phyloP scores from a whole-genome alignment of 2,329 filamentous ascomycete genomes.

The Trematosphaeria pertusa region DNA sequence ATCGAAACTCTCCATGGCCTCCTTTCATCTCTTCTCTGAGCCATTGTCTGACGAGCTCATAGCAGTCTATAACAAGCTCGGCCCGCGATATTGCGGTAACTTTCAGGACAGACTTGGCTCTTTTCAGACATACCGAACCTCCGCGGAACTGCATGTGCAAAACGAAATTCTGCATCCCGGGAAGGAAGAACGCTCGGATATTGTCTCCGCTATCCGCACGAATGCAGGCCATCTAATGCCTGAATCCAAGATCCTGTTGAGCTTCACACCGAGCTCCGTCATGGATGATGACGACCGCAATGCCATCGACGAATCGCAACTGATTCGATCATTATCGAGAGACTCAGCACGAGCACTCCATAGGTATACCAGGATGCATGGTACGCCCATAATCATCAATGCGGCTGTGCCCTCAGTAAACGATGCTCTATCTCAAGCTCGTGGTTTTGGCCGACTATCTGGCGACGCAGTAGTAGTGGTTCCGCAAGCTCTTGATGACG shows the following conservation, averaged over 20 bases:
- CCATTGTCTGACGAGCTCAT: slow-evolving; percentile 89
- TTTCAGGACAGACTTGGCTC: slow-evolving; percentile 96
- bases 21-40: slow-evolving; percentile 87
- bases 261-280: slow-evolving; percentile 79
- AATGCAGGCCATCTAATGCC: slow-evolving; percentile 83
- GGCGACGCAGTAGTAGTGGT: slow-evolving; percentile 82
- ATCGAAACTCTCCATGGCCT: slow-evolving; percentile 88
- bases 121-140: slow-evolving; percentile 95
- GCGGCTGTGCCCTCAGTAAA: slow-evolving; percentile 86
- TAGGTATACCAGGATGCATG: slow-evolving; percentile 73
- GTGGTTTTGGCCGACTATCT: slow-evolving; percentile 82
- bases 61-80: slow-evolving; percentile 87
- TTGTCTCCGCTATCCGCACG: slow-evolving; percentile 83
- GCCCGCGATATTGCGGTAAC: slow-evolving; percentile 91
- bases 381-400: slow-evolving; percentile 84
- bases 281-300: slow-evolving; percentile 82
- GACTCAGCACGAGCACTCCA: slow-evolving; percentile 72
- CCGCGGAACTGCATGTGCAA: slow-evolving; percentile 84
- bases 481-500: slow-evolving; percentile 87
- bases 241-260: slow-evolving; percentile 81
- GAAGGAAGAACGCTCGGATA: slow-evolving; percentile 90
- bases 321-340: slow-evolving; percentile 78
- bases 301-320: slow-evolving; percentile 71
- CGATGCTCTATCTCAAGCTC: slow-evolving; percentile 80
- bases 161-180: slow-evolving; percentile 91